A percentile compares a stretch with the other conserved stretches of the same genome.
phyloP scores from a whole-genome alignment of 805 yeast genomes.

The Metschnikowia reukaufii region DNA sequence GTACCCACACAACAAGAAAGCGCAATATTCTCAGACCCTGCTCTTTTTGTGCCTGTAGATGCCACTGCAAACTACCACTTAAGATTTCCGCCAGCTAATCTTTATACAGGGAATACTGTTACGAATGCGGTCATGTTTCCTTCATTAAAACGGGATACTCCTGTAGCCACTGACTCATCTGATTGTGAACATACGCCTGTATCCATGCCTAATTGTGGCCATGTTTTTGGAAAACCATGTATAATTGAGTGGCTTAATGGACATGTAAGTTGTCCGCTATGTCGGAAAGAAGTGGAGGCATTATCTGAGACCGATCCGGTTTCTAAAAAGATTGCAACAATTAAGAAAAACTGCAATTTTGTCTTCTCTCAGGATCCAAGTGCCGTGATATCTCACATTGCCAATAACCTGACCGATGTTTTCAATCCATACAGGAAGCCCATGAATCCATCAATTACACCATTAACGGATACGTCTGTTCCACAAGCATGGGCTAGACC shows the following conservation, averaged over 20 bases:
- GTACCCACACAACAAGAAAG: constrained; percentile 2
- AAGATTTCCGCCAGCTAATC: constrained; percentile 14
- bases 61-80: constrained; percentile 8
- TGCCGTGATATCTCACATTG: constrained; percentile 25
- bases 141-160: constrained; percentile 2
- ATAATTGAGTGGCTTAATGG: constrained; percentile 21
- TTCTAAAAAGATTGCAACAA: constrained; percentile 8
- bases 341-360: constrained; percentile 14
- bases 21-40: constrained; percentile 14
- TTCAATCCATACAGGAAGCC: constrained; percentile 40
- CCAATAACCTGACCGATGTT: constrained; percentile 34
- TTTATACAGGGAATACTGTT: constrained; percentile 9
- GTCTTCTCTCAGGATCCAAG: constrained; percentile 16
- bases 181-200: constrained; percentile 16
- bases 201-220: constrained; percentile 20
- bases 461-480: constrained; percentile 39
- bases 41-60: constrained; percentile 18
- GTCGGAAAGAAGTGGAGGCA: constrained; percentile 21
- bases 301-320: constrained; percentile 12
- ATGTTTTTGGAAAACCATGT: constrained; percentile 19
- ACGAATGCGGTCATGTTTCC: constrained; percentile 16
- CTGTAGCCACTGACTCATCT: constrained; percentile 4
- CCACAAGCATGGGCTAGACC: constrained; percentile 37
- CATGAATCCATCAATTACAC: constrained; percentile 34
- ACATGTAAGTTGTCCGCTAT: constrained; percentile 20